Evolutionary conservation across 2,329 filamentous ascomycete species (phyloP), one percentile per base, ranked within the genome.

Genomic region (Apiospora pterosperma): DNA sequence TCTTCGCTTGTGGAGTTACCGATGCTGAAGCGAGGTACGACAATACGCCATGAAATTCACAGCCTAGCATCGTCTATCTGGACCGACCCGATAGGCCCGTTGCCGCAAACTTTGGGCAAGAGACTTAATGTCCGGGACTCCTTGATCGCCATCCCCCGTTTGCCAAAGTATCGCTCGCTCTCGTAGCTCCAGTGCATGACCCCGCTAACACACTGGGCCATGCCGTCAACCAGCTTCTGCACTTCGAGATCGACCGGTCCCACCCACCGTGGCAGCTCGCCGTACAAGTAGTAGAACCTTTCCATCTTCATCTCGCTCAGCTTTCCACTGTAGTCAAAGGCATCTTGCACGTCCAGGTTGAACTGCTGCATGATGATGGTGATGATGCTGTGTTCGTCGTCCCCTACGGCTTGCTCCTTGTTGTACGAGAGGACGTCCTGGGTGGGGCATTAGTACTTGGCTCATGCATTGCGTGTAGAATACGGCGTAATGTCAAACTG

Each of bases 341-440:
- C 68, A 2, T 60, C 63, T 36, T 69, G 68, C 11, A 68, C 62
- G 36, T 38, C 48, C 23, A 67, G 38, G 3, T 59, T 14, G 38
- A 44, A 52, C 48, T 64, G 48, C 60, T 67, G 62, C 70, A 73
- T 72, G 25, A 73, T 65, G 5, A 76, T 66, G 5, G 72, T 73
- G 10, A 76, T 65, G 31, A 76, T 48, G 64, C 74, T 76, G 68
- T 76, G 74, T 44, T 71, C 67, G n/a, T 72, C 71, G 38, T 72
- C 71, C 3, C 69, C 68, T 0, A 62, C 42, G 7, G 70, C 68
- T 23, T 73, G 71, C 61, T 75, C 73, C 31, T 72, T 72, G 64
- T 74, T 69, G 61, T 74, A 76, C 11, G 74, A 75, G 12, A 73
- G 62, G 11, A 76, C 31, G 48, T 76, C 70, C 70, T 73, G 19